Percentiles rank a stretch among this genome's conserved stretches.
These are phyloP conservation scores for Penstemon eatonii DNA, from an alignment of 257 asterid genomes.

Conservation along the genomic window DNA sequence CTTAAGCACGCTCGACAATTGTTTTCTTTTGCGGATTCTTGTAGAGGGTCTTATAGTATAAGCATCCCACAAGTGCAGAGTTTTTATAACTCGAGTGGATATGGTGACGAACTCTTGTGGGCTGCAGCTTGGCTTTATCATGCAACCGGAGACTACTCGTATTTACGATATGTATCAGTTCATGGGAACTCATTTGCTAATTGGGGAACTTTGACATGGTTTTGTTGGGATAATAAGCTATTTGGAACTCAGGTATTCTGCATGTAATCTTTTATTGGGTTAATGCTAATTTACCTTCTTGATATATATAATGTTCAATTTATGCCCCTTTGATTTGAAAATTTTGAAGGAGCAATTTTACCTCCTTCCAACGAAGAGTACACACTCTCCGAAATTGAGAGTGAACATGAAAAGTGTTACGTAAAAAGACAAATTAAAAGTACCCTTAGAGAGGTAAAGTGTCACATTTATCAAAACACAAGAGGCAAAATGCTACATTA, in stretches of 20 bases:
- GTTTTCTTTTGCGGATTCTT: constrained; percentile 57
- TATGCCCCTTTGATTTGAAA: too few relatives aligned
- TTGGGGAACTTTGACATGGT: constrained; percentile 59
- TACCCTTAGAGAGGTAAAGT: too few relatives aligned
- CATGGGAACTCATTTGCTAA: constrained; percentile 46
- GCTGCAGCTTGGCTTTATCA: constrained; percentile 76
- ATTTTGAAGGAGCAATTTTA: background rate
- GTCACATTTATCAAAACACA: too few relatives aligned
- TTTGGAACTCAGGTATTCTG: constrained; percentile 57
- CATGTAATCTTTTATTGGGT: background rate
- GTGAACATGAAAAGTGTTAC: too few relatives aligned
- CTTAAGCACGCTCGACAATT: constrained; percentile 52
- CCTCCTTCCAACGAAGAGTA: too few relatives aligned
- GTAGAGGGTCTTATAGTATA: constrained; percentile 47
- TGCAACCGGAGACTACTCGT: constrained; percentile 48
- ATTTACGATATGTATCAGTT: constrained; percentile 39
- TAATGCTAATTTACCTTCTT: too few relatives aligned
- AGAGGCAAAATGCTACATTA: too few relatives aligned
- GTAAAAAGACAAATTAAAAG: too few relatives aligned
- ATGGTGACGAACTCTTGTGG: constrained; percentile 74
- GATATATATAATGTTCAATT: too few relatives aligned
- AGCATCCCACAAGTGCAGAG: constrained; percentile 50
- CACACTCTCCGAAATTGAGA: too few relatives aligned
- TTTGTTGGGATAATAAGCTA: constrained; percentile 64
- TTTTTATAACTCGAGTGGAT: constrained; percentile 59